These are phyloP conservation scores for Cucumis cinereus DNA, from an alignment of 306 rosid species.

Conservation along the genomic window DNA sequence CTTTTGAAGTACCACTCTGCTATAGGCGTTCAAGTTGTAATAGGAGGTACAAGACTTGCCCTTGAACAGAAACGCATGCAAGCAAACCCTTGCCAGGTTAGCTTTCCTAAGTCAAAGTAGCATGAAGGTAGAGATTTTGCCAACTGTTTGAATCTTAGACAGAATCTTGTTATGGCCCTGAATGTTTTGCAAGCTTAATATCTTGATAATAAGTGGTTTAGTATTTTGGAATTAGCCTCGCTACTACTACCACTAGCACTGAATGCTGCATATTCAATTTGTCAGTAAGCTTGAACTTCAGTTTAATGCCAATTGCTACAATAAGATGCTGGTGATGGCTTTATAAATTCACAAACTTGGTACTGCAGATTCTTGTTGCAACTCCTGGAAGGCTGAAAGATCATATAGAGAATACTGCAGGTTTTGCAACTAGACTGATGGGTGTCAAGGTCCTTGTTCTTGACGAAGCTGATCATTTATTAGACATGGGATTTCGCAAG, in stretches of 20 bases:
- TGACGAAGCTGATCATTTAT: slow-evolving; percentile 96
- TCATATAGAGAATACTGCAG: slow-evolving; percentile 82
- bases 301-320: neutral
- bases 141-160: neutral
- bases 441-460: slow-evolving; percentile 89
- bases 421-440: slow-evolving; percentile 87
- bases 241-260: neutral
- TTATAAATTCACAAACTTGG: slow-evolving; percentile 4
- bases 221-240: neutral
- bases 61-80: slow-evolving; percentile 84
- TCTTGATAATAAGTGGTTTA: neutral
- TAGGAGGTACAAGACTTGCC: slow-evolving; percentile 85
- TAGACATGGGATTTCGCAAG: slow-evolving; percentile 96
- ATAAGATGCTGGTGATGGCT: neutral
- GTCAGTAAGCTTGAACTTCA: neutral
- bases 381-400: slow-evolving; percentile 99
- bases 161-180: neutral
- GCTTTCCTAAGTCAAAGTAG: slow-evolving; percentile 7
- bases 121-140: neutral
- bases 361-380: slow-evolving; percentile 86
- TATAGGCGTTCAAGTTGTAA: slow-evolving; percentile 88
- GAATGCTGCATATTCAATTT: slow-evolving; percentile 1
- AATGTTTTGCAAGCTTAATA: neutral
- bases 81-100: slow-evolving; percentile 89
- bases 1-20: slow-evolving; percentile 77